Base-by-base conservation (phyloP, 2,329 filamentous ascomycete genomes). In the Microsporum ferrugineum region DNA sequence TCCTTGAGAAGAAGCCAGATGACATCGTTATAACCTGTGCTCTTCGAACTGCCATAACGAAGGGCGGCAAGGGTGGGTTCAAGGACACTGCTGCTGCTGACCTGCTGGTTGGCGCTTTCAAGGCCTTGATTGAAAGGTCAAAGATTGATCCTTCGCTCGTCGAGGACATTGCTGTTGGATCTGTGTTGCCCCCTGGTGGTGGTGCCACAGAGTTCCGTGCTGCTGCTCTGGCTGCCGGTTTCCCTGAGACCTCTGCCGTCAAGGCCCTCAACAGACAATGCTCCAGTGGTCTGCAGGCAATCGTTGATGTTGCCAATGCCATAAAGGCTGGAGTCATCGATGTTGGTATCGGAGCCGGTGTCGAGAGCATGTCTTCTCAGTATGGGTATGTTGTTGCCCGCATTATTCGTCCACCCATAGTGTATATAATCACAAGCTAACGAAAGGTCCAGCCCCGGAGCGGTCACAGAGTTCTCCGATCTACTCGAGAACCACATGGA, bases 121-220 rank as follows among this genome's bases (percentile, higher is more conserved):
- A 86, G 76, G 86, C 85, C 63, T 79, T 97, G 66, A 81, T 97
- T 71, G 80, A 88, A 61, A 88, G 90, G 69, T 96, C 91, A 67
- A 85, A 86, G 66, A 95, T 97, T 76, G 88, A 96, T 77, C 91
- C 94, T 27, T 79, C 79, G 41, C 81, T 94, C 39, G 90, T 99
- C 57, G 89, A 97, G 76, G 94, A 99, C 72, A 87, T 99, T 66
- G 88, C 88, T 59, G 91, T 97, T 62, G 94, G 94, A 66, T 88
- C 87, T 61, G 94, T 99, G 34, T 85, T 99, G 57, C 85, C 92
- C 17, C 92, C 92, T 38, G 94, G 94, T 64, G 94, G 91, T 68
- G 94, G 92, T 67, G 94, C 94, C 27, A 97, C 94, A 55, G 94
- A 97, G 79, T 96, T 96, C 85, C 88, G 94, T 66, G 94, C 91